phyloP scores from a whole-genome alignment of 2,329 filamentous ascomycete species.

The Coniochaeta sp. region DNA sequence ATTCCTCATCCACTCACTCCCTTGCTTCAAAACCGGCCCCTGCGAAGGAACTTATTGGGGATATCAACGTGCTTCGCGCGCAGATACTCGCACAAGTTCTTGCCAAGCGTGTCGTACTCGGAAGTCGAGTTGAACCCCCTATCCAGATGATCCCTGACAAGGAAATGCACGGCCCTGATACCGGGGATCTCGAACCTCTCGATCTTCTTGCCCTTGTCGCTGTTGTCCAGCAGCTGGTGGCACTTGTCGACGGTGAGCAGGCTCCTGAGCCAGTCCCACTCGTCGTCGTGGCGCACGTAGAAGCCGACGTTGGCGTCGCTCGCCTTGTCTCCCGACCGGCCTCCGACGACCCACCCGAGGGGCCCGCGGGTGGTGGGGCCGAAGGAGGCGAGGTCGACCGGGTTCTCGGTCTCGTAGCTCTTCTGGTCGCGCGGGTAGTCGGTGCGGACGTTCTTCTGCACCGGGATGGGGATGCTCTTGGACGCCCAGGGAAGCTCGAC shows the following conservation, averaged over 20 bases:
- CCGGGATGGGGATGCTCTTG: conserved; percentile 13
- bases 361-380: conserved; percentile 10
- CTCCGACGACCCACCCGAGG: conserved; percentile 6
- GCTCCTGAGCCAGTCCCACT: conserved; percentile 35
- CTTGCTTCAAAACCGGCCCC: conserved; percentile 26
- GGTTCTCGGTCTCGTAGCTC: conserved; percentile 6
- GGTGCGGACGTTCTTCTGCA: conserved; percentile 11
- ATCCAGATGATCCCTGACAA: conserved; percentile 37
- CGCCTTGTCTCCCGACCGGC: conserved; percentile 28
- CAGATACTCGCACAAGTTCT: conserved; percentile 36
- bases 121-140: conserved; percentile 32
- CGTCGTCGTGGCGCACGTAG: conserved; percentile 32
- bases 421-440: conserved; percentile 4
- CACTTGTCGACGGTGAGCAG: conserved; percentile 30
- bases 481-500: conserved; percentile 13
- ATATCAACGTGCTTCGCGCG: conserved; percentile 35
- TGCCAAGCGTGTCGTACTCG: conserved; percentile 36
- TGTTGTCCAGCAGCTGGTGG: conserved; percentile 24
- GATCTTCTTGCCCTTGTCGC: conserved; percentile 26
- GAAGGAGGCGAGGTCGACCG: conserved; percentile 7
- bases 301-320: conserved; percentile 35
- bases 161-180: conserved; percentile 20
- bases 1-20: no score
- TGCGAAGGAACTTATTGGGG: conserved; percentile 31
- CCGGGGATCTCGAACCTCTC: conserved; percentile 35